Evolutionary conservation across 805 yeast species (phyloP), one percentile per base, ranked within the genome.

Genomic region (Saturnispora quitensis): DNA sequence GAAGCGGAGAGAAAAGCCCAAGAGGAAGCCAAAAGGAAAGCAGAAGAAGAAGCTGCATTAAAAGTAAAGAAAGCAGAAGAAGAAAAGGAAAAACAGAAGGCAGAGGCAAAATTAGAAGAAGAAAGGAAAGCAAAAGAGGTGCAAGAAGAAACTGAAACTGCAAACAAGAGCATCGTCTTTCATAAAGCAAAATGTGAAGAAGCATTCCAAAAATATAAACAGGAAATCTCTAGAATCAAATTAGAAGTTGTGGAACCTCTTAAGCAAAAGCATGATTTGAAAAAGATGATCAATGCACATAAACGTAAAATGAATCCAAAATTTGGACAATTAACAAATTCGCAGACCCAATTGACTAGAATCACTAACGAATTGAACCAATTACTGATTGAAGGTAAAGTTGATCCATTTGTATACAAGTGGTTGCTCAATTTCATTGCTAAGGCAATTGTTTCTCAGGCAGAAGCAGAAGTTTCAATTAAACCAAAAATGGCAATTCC

Each of bases 391-490:
- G 74, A 76, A 40, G 75, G 86, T 0, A 71, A 73, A 36, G 47
- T 56, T 1, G 67, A 76, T 55, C 75, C 74, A 2, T 60, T 84
- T 17, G 84, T 83, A 0, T 86, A 70, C 60, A 66, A 75, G 34
- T 90, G 95, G 89, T 74, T 86, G 6, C 68, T 89, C 35, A 93
- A 93, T 62, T 84, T 84, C 61, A 76, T 86, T 28, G 85, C 97
- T 5, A 93, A 93, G 62, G 86, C 91, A 3, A 70, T 90, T 1
- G 87, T 93, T 1, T 80, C 85, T 27, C 99, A 93, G 68, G 91
- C 97, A 1, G 98, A 90, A 66, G 80, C 95, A 1, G 99, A 93
- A 66, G 90, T 89, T 8, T 75, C 85, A 15, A 95, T 86, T 0
- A 78, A 83, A 53, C 82, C 95, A 2, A 77, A 79, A 43, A 80